Evolutionary conservation across 352 stramenopile genomes (phyloP).

Genomic region (Globisporangium acanthophoron): DNA sequence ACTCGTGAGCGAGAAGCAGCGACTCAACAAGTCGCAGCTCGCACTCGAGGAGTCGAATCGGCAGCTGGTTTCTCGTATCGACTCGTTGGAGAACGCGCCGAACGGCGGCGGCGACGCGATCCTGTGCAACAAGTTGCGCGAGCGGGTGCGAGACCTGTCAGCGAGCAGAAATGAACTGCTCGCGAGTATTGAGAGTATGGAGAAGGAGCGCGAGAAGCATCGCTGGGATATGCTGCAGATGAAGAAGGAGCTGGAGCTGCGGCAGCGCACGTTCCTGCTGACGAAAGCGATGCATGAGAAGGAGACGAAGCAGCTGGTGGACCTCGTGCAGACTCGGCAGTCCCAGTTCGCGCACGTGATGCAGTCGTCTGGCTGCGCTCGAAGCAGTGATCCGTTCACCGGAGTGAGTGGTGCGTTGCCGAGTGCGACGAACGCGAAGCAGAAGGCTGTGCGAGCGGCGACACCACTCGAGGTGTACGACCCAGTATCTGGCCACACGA

Average conservation of each 20-base stretch:
- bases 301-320: conserved; percentile 55
- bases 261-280: conserved; percentile 35
- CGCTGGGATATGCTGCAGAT: conserved; percentile 30
- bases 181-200: conserved; percentile 18
- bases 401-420: not conserved
- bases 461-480: conserved; percentile 32
- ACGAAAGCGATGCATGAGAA: conserved; percentile 67
- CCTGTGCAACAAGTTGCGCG: conserved; percentile 48
- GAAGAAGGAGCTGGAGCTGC: conserved; percentile 23
- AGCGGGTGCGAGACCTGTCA: conserved; percentile 20
- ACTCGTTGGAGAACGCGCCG: conserved; percentile 29
- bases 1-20: conserved; percentile 33
- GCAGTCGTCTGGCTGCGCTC: conserved; percentile 11
- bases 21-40: conserved; percentile 12
- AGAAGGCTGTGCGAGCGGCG: not conserved
- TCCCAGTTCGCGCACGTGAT: conserved; percentile 33
- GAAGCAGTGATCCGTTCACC: not conserved
- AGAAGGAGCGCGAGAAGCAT: conserved; percentile 27
- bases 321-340: conserved; percentile 33
- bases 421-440: not conserved
- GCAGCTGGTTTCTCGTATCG: conserved; percentile 22
- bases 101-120: conserved; percentile 36
- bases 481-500: conserved; percentile 28
- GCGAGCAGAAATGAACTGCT: conserved; percentile 18
- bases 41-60: conserved; percentile 19